Evolutionary conservation across 2,329 filamentous ascomycete species (phyloP).

Genomic region (Fusarium citri): DNA sequence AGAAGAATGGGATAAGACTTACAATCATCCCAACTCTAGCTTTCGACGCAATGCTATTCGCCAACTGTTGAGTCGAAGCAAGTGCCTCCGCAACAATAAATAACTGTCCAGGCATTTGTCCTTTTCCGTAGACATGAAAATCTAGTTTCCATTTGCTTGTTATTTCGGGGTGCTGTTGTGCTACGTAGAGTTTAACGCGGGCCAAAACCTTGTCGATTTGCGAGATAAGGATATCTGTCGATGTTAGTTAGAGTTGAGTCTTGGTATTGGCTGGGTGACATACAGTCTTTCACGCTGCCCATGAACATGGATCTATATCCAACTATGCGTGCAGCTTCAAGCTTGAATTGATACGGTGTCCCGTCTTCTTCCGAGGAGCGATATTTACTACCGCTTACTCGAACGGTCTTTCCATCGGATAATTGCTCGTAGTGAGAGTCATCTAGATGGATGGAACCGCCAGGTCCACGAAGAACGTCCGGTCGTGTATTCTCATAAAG

Average conservation of each 20-base stretch:
- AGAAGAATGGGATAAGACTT: neutral
- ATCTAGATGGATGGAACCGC: conserved; percentile 58
- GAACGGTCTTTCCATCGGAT: conserved; percentile 17
- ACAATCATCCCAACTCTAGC: conserved; percentile 48
- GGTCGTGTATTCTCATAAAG: conserved; percentile 67
- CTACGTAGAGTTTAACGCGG: conserved; percentile 30
- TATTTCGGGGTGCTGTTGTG: conserved; percentile 36
- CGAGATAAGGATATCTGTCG: conserved; percentile 28
- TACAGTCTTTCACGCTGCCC: conserved; percentile 40
- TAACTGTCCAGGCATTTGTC: conserved; percentile 42
- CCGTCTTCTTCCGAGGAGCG: conserved; percentile 11
- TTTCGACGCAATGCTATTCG: conserved; percentile 51
- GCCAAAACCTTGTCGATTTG: conserved; percentile 33
- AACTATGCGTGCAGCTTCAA: conserved; percentile 35
- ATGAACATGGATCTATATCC: conserved; percentile 43
- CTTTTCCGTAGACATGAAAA: conserved; percentile 59
- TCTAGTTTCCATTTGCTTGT: conserved; percentile 41
- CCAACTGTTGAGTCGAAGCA: conserved; percentile 58
- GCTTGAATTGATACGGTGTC: conserved; percentile 38
- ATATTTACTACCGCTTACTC: conserved; percentile 30
- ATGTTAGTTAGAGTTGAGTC: fast-evolving
- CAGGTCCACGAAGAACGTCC: conserved; percentile 62
- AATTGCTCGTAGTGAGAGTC: conserved; percentile 44
- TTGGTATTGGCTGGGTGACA: fast-evolving
- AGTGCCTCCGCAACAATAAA: conserved; percentile 61